Evolutionary conservation across 2,329 filamentous ascomycete species (phyloP).

Genomic region (Canariomyces notabilis): DNA sequence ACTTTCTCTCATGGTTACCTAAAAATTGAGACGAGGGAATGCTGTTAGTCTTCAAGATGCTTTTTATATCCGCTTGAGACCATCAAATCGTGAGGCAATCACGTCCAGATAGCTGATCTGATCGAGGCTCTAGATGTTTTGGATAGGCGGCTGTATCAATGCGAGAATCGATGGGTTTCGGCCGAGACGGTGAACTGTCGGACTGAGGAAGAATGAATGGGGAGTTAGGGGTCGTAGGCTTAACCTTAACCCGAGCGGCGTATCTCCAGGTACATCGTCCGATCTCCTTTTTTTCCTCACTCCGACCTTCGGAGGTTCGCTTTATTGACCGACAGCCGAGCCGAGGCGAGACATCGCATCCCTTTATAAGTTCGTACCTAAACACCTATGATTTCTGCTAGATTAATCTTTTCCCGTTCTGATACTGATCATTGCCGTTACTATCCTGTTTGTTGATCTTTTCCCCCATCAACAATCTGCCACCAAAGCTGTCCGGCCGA

Average conservation of each 20-base stretch:
- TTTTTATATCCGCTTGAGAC: too few relatives aligned
- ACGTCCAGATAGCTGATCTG: too few relatives aligned
- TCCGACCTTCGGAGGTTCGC: slow-evolving; percentile 5
- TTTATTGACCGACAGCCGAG: slow-evolving; percentile 5
- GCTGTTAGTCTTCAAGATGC: too few relatives aligned
- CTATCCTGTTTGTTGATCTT: neutral
- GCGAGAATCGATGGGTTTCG: too few relatives aligned
- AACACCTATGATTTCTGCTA: neutral
- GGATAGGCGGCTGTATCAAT: too few relatives aligned
- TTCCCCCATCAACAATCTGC: neutral
- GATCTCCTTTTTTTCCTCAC: neutral
- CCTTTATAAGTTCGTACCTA: neutral
- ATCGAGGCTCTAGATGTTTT: too few relatives aligned
- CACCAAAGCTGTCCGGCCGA: neutral
- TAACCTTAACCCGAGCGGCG: slow-evolving; percentile 10
- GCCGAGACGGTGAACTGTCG: too few relatives aligned
- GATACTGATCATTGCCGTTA: neutral
- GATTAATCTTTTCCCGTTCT: neutral
- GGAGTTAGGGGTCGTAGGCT: too few relatives aligned
- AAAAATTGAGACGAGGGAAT: too few relatives aligned
- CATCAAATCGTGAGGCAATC: too few relatives aligned
- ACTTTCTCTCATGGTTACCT: too few relatives aligned
- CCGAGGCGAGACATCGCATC: slow-evolving; percentile 1
- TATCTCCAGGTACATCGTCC: neutral
- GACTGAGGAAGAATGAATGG: too few relatives aligned